Base-by-base conservation (phyloP, 805 yeast genomes). In the Wickerhamomyces mucosus region DNA sequence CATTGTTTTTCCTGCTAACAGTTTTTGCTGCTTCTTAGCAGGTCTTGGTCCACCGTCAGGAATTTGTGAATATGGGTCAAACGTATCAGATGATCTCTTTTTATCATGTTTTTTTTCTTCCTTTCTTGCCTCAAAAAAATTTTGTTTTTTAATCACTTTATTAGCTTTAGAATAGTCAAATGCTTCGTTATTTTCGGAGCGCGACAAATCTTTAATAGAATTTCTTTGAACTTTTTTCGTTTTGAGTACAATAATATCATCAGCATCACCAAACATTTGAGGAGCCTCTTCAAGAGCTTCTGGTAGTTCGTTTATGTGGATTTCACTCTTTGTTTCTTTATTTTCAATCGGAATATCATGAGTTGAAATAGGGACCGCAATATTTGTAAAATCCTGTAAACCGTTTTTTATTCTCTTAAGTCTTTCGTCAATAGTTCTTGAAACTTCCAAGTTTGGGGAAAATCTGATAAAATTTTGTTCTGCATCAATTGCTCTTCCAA, bases 41-140 rank as follows among this genome's bases (percentile, higher is more conserved):
- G 68, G 65, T 41, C 56, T 56, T 8, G 15, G 13, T 7, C 79
- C 79, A 2, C 75, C 80, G 13, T 63, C 64, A 18, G 62, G 55
- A 6, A 55, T 59, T 27, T 59, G 61, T 14, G 65, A 51, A 40
- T 75, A 78, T 4, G 86, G 85, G 53, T 78, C 78, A 40, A 72
- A 78, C 7, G 66, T 38, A 10, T 31, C 37, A 5, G 45, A 31
- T 5, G 37, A 55, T 43, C 67, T 65, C 48, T 65, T 66, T 29
- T 52, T 54, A 5, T 42, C 46, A 13, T 42, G 38, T 26, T 39
- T n/a, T 14, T 21, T 21, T 14, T 21, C 13, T 7, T 23, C 26
- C 16, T 51, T 30, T 40, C 41, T 18, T 25, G 42, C 21, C n/a
- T n/a, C n/a, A 17, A 26, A 30, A 22, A 29, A 25, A 14, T 41